These are phyloP conservation scores for Staphylotrichum tortipilum DNA, from an alignment of 495 filamentous ascomycete species.

Conservation along the genomic window DNA sequence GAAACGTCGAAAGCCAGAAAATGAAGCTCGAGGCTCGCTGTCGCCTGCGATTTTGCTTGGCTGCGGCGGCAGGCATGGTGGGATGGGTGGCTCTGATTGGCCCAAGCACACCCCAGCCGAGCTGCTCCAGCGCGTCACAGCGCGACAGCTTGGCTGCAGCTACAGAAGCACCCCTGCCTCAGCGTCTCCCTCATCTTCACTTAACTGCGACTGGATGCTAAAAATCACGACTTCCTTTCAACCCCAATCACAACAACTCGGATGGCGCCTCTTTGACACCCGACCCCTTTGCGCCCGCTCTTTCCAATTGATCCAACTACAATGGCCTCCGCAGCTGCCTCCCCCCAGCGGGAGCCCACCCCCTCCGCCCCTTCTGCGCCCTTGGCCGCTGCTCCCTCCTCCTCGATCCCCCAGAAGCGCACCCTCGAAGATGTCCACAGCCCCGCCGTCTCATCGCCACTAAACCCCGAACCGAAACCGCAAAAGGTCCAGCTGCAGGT, in stretches of 20 bases:
- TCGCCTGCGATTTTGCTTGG: not conserved
- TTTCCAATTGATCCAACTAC: not conserved
- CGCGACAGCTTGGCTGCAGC: not conserved
- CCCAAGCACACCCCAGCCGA: not conserved
- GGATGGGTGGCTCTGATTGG: not conserved
- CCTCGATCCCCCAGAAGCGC: slow-evolving; percentile 52
- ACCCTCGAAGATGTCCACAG: slow-evolving; percentile 44
- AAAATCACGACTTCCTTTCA: too few relatives aligned
- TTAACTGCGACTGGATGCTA: too few relatives aligned
- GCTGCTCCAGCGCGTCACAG: not conserved
- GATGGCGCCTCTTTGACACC: not conserved
- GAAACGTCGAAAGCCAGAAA: too few relatives aligned
- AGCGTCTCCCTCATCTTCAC: too few relatives aligned
- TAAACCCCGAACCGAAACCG: slow-evolving; percentile 48
- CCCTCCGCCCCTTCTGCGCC: slow-evolving; percentile 30
- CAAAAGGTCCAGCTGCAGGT: slow-evolving; percentile 25
- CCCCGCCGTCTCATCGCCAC: slow-evolving; percentile 52
- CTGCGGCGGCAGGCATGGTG: not conserved
- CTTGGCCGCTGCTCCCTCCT: slow-evolving; percentile 17
- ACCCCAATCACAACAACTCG: not conserved
- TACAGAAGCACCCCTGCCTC: too few relatives aligned
- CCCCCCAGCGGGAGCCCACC: slow-evolving; percentile 35
- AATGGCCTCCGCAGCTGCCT: slow-evolving; percentile 32
- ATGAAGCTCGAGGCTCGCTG: too few relatives aligned
- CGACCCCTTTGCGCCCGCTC: not conserved